phyloP scores from a whole-genome alignment of 495 filamentous ascomycete genomes.

The Astrothelium macrocarpum region DNA sequence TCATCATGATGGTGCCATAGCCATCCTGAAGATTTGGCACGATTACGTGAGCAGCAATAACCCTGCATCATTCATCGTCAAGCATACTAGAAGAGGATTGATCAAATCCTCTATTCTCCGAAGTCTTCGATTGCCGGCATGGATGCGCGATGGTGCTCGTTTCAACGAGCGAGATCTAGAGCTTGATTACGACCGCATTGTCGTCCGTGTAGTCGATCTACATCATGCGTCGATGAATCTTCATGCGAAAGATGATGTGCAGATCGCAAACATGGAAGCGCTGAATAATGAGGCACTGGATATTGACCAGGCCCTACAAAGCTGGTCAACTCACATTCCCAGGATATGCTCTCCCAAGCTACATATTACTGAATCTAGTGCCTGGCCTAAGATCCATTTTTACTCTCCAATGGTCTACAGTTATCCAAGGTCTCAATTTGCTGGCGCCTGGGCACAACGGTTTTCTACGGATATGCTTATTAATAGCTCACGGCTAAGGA shows the following conservation, averaged over 20 bases:
- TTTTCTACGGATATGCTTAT: slow-evolving; percentile 22
- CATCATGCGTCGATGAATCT: slow-evolving; percentile 2
- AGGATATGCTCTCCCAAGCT: slow-evolving; percentile 6
- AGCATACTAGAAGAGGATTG: slow-evolving; percentile 21
- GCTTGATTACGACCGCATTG: slow-evolving; percentile 19
- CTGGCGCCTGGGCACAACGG: slow-evolving; percentile 19
- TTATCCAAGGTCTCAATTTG: slow-evolving; percentile 15
- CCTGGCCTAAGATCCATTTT: background rate
- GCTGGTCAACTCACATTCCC: slow-evolving; percentile 15
- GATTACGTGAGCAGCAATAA: slow-evolving; percentile 9
- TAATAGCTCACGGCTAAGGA: slow-evolving; percentile 18
- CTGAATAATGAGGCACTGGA: slow-evolving; percentile 16
- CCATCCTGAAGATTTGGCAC: slow-evolving; percentile 24
- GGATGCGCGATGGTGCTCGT: slow-evolving; percentile 20
- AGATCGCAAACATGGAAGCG: background rate
- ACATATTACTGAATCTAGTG: background rate
- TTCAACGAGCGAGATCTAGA: slow-evolving; percentile 23
- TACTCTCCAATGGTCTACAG: slow-evolving; percentile 13
- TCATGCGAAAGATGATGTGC: background rate
- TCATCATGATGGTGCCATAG: slow-evolving; percentile 25
- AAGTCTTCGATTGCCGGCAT: slow-evolving; percentile 17
- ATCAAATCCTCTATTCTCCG: slow-evolving; percentile 20
- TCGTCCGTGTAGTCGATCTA: slow-evolving; percentile 13
- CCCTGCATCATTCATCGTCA: slow-evolving; percentile 17
- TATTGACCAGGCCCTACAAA: slow-evolving; percentile 16